Base-by-base conservation (phyloP, 805 yeast species). In the Pichia manshurica region DNA sequence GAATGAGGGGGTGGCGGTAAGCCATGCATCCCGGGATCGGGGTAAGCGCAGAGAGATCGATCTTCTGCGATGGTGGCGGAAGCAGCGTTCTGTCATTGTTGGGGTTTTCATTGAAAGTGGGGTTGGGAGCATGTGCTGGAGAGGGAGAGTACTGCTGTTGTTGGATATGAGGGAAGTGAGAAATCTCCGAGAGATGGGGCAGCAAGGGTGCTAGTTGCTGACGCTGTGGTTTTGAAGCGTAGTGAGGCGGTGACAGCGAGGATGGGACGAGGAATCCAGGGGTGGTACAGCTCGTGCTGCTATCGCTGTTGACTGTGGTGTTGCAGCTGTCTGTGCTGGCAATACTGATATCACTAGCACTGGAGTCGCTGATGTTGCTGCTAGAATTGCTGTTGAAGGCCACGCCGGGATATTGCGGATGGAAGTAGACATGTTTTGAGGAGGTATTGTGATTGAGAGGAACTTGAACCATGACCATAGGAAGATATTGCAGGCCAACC, bases 1-100 rank as follows among this genome's bases (percentile, higher is more conserved):
- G 48, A 12, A 46, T 46, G 16, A 46, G 23, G 0, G 48, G 48
- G 41, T 46, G 48, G 16, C 15, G 32, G 31, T 46, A 46, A 6
- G 48, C 48, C 48, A 46, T 46, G 7, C 45, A 41, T 13, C 48
- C 48, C 0, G 48, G 48, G 17, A 46, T 46, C 7, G 48, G 48
- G 13, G 44, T 46, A 17, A 46, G 31, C 6, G n/a, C 20, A 5
- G 28, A 33, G 2, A 46, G 20, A 21, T 40, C 45, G 7, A 40
- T 40, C 19, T 13, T 21, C 25, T 29, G 28, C 31, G n/a, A n/a
- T n/a, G n/a, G n/a, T n/a, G n/a, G n/a, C n/a, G 35, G 15, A 16
- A 34, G 9, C 10, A 9, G 15, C 13, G 17, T 25, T 7, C 29
- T 10, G 29, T 25, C 29, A 10, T 8, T 25, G 29, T 25, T 25